These are phyloP conservation scores for Coniochaeta sp. DNA, from an alignment of 2,329 filamentous ascomycete genomes.

Conservation along the genomic window DNA sequence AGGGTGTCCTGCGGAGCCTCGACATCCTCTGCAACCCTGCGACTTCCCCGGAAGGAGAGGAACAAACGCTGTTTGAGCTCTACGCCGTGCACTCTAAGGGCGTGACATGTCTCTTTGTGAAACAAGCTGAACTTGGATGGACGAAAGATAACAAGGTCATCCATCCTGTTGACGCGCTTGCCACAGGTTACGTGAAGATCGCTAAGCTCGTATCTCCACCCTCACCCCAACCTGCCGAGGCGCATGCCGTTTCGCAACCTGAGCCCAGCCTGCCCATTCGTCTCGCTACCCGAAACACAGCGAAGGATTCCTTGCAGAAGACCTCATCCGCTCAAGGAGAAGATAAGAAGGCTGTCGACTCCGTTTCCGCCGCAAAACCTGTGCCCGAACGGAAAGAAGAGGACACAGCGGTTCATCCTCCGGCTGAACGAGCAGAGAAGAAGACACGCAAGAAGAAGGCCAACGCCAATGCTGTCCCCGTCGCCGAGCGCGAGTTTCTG, in stretches of 20 bases:
- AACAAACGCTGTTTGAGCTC: slow-evolving; percentile 80
- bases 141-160: slow-evolving; percentile 83
- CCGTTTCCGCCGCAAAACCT: slow-evolving; percentile 20
- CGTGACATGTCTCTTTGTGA: slow-evolving; percentile 82
- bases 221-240: slow-evolving; percentile 38
- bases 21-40: slow-evolving; percentile 75
- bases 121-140: slow-evolving; percentile 87
- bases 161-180: slow-evolving; percentile 66
- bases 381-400: slow-evolving; percentile 41
- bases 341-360: slow-evolving; percentile 24
- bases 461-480: slow-evolving; percentile 29
- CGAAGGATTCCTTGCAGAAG: slow-evolving; percentile 29
- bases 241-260: slow-evolving; percentile 21
- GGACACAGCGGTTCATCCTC: slow-evolving; percentile 29
- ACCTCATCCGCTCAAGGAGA: slow-evolving; percentile 19
- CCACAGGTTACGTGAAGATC: slow-evolving; percentile 67
- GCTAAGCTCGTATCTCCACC: slow-evolving; percentile 54
- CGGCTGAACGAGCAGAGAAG: slow-evolving; percentile 53
- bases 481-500: slow-evolving; percentile 25
- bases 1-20: slow-evolving; percentile 80
- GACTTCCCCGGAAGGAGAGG: slow-evolving; percentile 54
- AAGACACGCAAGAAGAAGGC: slow-evolving; percentile 64
- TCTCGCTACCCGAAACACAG: slow-evolving; percentile 19
- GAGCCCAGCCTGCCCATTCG: slow-evolving; percentile 21
- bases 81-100: slow-evolving; percentile 98